Evolutionary conservation across 2,329 filamentous ascomycete species (phyloP), one percentile per base, ranked within the genome.

Genomic region (Furcasterigmium sp.): DNA sequence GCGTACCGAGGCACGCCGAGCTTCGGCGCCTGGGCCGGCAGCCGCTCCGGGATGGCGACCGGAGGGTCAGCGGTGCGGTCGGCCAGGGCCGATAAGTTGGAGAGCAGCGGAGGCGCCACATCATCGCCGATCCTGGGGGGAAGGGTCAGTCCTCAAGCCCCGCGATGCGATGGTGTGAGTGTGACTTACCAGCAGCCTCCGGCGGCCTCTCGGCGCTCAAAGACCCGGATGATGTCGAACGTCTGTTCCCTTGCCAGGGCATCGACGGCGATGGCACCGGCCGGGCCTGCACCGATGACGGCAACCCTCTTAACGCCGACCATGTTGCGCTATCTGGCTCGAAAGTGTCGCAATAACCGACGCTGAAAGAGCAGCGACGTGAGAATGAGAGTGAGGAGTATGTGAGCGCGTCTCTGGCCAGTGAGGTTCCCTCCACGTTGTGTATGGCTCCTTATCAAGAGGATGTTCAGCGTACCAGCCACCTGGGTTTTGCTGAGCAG

Each of bases 271-370:
- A 82, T 82, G 11, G 75, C 75, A 3, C 80, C 80, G 3, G 75
- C 69, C 7, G 80, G 80, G 6, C 80, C 80, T 3, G 77, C 69
- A 7, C 80, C 80, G 51, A 84, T 78, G 6, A 84, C 69, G 15
- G 79, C 80, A 11, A 84, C 71, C 25, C 63, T 57, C 42, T 61
- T 63, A 5, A 56, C 39, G 14, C 47, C 42, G 29, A 45, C 46
- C 48, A 51, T 50, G n/a, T 26, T 28, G 28, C 37, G 45, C 17
- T 8, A 14, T 41, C 13, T 41, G n/a, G 17, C 4, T 5, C 8
- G 15, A 18, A 15, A 8, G 10, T 35, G 32, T 35, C 32, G 15
- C 17, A 15, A n/a, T 35, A 26, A n/a, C n/a, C n/a, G n/a, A 13
- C 5, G 4, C 10, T 11, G 15, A 42, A 29, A 10, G 11, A 20